These are phyloP conservation scores for Lichtheimia ramosa DNA, from an alignment of 371 early-diverging fungal genomes.

Conservation along the genomic window DNA sequence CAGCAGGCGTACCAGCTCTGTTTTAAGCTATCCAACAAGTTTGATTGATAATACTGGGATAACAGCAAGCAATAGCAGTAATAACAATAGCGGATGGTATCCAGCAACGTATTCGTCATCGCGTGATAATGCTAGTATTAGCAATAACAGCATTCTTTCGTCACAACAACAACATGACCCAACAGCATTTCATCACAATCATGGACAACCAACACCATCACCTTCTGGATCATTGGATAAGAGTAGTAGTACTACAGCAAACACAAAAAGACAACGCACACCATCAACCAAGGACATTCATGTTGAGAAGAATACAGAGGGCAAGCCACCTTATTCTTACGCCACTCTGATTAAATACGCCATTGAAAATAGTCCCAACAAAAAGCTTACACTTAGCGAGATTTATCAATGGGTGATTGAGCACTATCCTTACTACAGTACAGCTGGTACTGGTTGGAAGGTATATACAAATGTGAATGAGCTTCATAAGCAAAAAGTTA, in stretches of 20 bases:
- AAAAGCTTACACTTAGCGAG: constrained; percentile 79
- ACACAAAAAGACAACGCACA: constrained; percentile 8
- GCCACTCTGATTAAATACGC: constrained; percentile 89
- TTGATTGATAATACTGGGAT: not conserved
- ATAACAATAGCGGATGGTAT: too few relatives aligned
- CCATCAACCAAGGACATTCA: constrained; percentile 23
- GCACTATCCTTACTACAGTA: constrained; percentile 72
- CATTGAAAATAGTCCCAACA: constrained; percentile 67
- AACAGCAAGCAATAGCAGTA: too few relatives aligned
- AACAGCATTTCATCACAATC: constrained; percentile 5
- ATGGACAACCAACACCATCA: constrained; percentile 19
- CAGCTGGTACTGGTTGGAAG: constrained; percentile 81
- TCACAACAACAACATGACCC: too few relatives aligned
- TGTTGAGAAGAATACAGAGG: constrained; percentile 34
- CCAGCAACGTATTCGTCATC: too few relatives aligned
- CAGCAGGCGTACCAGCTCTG: not conserved
- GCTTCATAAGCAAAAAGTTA: too few relatives aligned
- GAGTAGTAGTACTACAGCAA: not conserved
- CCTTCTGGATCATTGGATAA: constrained; percentile 10
- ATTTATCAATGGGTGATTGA: constrained; percentile 88
- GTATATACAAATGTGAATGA: constrained; percentile 20
- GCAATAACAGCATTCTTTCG: too few relatives aligned
- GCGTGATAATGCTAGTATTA: too few relatives aligned
- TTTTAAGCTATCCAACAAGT: not conserved
- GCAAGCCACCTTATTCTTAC: constrained; percentile 85